A percentile compares a stretch with the other conserved stretches of the same genome.
These are phyloP conservation scores for Salisapilia sapeloensis DNA, from an alignment of 352 stramenopile genomes.

Conservation along the genomic window DNA sequence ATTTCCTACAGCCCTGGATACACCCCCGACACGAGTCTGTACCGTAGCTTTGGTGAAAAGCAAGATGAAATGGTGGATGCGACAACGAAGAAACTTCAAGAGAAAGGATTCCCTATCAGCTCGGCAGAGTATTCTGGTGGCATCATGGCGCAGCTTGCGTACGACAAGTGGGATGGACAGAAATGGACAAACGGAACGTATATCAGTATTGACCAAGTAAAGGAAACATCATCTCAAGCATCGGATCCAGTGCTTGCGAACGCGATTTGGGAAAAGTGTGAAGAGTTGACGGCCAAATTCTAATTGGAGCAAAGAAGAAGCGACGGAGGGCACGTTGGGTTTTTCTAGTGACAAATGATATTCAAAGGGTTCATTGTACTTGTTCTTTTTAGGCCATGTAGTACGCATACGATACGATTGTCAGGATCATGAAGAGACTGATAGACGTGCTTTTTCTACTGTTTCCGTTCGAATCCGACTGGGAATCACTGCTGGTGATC, in stretches of 20 bases:
- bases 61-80: constrained; percentile 3
- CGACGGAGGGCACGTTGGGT: too few relatives aligned
- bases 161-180: constrained; percentile 2
- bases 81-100: too few relatives aligned
- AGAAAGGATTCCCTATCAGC: constrained; percentile 3
- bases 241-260: constrained; percentile 6
- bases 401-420: too few relatives aligned
- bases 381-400: too few relatives aligned
- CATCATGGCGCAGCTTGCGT: constrained; percentile 11
- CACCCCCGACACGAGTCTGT: constrained; percentile 7
- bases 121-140: constrained; percentile 8
- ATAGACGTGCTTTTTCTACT: too few relatives aligned
- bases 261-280: constrained; percentile 11
- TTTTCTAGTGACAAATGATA: too few relatives aligned
- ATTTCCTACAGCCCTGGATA: constrained; percentile 10
- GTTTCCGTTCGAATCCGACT: too few relatives aligned
- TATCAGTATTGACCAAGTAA: constrained; percentile 9
- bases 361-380: too few relatives aligned
- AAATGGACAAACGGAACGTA: constrained; percentile 8
- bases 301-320: too few relatives aligned
- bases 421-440: too few relatives aligned
- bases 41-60: constrained; percentile 4
- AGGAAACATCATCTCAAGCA: constrained; percentile 5
- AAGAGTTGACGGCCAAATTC: too few relatives aligned
- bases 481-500: too few relatives aligned